Conservation (phyloP, 2,329 filamentous ascomycete species). For the Colletotrichum ledebouriae region DNA sequence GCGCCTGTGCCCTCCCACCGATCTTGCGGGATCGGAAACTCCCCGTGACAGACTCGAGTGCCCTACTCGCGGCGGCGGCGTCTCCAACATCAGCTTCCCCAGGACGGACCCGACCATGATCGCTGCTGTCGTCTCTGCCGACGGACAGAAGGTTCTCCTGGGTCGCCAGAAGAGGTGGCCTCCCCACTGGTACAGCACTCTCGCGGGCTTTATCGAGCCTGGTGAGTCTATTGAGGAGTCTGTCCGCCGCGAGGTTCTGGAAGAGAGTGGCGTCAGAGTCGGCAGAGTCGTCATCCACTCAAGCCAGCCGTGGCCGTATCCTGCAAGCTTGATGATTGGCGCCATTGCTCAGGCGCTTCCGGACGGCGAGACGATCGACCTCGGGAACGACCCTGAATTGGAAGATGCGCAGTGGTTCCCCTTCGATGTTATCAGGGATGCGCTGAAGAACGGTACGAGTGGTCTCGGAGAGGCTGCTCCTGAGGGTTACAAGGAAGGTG, state of each 20-base stretch:
- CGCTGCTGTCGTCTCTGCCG: constrained; percentile 87
- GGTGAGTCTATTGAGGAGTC: constrained; percentile 89
- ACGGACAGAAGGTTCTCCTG: constrained; percentile 83
- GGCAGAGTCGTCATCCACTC: constrained; percentile 86
- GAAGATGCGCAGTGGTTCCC: constrained; percentile 91
- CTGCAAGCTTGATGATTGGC: constrained; percentile 86
- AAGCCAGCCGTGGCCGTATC: constrained; percentile 90
- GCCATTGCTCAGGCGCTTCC: constrained; percentile 89
- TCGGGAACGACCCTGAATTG: constrained; percentile 92
- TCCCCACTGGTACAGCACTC: constrained; percentile 86
- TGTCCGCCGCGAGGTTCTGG: constrained; percentile 86
- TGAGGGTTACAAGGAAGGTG: constrained; percentile 80
- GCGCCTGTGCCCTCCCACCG: constrained; percentile 80
- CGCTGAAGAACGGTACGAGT: constrained; percentile 76
- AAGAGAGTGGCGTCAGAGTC: constrained; percentile 83
- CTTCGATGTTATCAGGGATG: constrained; percentile 83
- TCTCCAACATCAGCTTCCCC: constrained; percentile 94
- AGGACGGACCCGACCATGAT: constrained; percentile 96
- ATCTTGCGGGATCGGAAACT: constrained; percentile 63
- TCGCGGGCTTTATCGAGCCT: constrained; percentile 89
- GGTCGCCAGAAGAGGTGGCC: constrained; percentile 90
- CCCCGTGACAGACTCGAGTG: constrained; percentile 75
- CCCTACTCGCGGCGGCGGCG: constrained; percentile 81
- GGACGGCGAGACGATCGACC: constrained; percentile 80
- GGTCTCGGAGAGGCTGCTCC: constrained; percentile 75